A percentile compares a stretch with the other conserved stretches of the same genome.
phyloP scores from a whole-genome alignment of 192 early-diverging fungal species.

The Podochytrium sp. region DNA sequence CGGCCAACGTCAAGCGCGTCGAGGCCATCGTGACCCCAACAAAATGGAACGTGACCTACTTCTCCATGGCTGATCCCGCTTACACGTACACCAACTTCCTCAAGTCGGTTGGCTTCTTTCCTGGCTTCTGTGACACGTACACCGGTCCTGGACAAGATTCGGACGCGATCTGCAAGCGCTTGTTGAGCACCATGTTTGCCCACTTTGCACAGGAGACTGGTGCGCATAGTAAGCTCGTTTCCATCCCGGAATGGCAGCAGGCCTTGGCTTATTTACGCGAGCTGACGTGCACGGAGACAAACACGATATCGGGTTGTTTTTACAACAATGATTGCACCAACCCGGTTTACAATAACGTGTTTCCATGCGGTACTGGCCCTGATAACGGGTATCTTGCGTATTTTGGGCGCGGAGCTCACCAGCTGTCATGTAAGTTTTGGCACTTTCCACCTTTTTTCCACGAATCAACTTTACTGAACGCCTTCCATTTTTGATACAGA shows the following conservation, averaged over 20 bases:
- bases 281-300: background rate
- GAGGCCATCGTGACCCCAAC: background rate
- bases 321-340: slow-evolving; percentile 29
- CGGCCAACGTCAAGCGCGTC: slow-evolving; percentile 24
- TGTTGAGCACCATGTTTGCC: slow-evolving; percentile 30
- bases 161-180: slow-evolving; percentile 17
- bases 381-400: background rate
- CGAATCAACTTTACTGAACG: background rate
- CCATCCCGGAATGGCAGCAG: slow-evolving; percentile 29
- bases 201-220: slow-evolving; percentile 35
- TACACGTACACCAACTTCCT: slow-evolving; percentile 31
- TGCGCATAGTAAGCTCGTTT: background rate
- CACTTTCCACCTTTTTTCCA: background rate
- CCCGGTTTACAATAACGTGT: slow-evolving; percentile 20
- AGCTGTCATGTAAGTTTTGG: slow-evolving; percentile 9
- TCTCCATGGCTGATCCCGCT: slow-evolving; percentile 14
- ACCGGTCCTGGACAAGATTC: slow-evolving; percentile 10
- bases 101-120: slow-evolving; percentile 25
- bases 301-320: background rate
- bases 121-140: slow-evolving; percentile 25
- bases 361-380: slow-evolving; percentile 6
- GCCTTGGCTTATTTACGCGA: background rate
- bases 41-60: slow-evolving; percentile 14
- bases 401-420: slow-evolving; percentile 28
- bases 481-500: background rate